These are phyloP conservation scores for Linnemannia zychae DNA, from an alignment of 192 early-diverging fungal species.

Conservation along the genomic window DNA sequence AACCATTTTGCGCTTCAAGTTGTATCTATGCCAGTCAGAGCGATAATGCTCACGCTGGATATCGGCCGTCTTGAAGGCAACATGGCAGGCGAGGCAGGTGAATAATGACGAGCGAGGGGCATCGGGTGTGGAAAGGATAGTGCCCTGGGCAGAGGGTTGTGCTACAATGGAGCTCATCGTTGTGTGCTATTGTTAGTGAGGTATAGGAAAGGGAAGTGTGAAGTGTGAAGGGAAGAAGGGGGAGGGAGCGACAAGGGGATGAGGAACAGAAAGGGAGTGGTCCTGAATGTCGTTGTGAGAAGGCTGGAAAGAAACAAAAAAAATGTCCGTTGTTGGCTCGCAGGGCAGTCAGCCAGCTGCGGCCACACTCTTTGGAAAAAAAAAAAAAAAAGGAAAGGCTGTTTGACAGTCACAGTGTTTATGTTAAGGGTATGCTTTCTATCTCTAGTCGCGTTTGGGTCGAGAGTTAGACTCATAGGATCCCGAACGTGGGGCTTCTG, in stretches of 20 bases:
- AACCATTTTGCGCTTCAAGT: constrained; percentile 96
- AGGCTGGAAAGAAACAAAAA: too few relatives aligned
- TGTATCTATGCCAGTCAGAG: constrained; percentile 99
- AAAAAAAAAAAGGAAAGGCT: neutral
- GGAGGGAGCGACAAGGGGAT: neutral
- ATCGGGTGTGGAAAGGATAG: constrained; percentile 41
- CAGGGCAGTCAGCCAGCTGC: too few relatives aligned
- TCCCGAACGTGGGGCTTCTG: neutral
- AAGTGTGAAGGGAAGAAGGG: neutral
- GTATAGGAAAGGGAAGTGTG: neutral
- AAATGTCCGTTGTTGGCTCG: too few relatives aligned
- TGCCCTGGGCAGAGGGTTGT: constrained; percentile 35
- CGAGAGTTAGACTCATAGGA: neutral
- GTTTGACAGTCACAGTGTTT: constrained; percentile 18
- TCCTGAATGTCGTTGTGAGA: neutral
- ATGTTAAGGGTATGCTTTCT: neutral
- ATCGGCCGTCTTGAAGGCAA: constrained; percentile 91
- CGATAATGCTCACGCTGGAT: constrained; percentile 94
- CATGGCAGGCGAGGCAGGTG: constrained; percentile 93
- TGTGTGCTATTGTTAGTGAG: too few relatives aligned
- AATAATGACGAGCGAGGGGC: constrained; percentile 70
- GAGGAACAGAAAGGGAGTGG: neutral
- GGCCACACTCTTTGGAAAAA: constrained; percentile 18
- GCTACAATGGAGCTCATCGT: constrained; percentile 43
- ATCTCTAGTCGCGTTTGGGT: neutral